Evolutionary conservation across 495 filamentous ascomycete species (phyloP), one percentile per base, ranked within the genome.

Genomic region (Tuber calosporum): DNA sequence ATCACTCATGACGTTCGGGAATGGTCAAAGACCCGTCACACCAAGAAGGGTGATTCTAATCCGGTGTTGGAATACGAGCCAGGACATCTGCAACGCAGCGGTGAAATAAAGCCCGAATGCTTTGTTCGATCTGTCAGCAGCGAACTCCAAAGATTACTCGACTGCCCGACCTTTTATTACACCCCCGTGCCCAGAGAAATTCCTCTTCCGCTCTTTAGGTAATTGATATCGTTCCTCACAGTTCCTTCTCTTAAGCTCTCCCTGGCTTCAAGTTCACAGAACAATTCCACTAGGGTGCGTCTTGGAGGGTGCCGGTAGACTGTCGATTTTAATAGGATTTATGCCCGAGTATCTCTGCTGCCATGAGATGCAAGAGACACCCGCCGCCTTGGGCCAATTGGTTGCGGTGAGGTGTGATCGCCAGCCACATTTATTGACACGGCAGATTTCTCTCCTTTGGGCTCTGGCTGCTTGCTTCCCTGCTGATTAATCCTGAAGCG

Each of bases 141-240:
- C 17, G 53, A 58, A 30, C 53, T 34, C n/a, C 53, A 62, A 62
- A 62, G 53, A 62, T 62, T 62, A 62, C n/a, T 62, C 53, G 53
- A 62, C 53, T 30, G 53, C 26, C 53, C 53, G 53, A 62, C 26
- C 13, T 62, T 26, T 5, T 30, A 11, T 62, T 30, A 30, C 45
- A 34, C 26, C 3, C n/a, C 53, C n/a, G 5, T 62, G 11, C 26
- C 26, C 26, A 62, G 26, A n/a, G 17, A n/a, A 62, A 62, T 62
- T 58, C 26, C 53, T 13, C 53, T 26, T 62, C 53, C 26, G 22
- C 11, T 5, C 53, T 30, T 30, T 30, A 0, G 11, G 13, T 26
- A 30, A 62, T 30, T 62, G 53, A 17, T 17, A 30, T 22, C 42
- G 3, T 22, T 20, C 45, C 2, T 15, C 11, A 30, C 9, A n/a